Percentiles rank a stretch among this genome's conserved stretches.
Evolutionary conservation across 345 rosid species (phyloP).

Genomic region (Syzygium oleosum): DNA sequence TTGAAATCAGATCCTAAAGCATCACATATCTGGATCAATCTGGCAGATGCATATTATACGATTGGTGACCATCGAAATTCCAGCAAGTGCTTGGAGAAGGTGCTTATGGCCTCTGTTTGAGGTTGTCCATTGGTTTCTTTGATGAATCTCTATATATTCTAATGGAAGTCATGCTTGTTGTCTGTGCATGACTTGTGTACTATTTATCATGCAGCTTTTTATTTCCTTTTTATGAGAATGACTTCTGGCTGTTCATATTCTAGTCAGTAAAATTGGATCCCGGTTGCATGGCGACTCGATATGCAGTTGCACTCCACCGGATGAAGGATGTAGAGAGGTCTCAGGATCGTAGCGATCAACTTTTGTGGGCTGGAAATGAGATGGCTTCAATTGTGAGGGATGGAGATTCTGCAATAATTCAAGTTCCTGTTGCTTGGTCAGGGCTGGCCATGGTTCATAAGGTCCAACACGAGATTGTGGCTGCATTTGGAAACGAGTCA

Average conservation of each 20-base stretch:
- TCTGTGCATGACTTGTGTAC: neutral
- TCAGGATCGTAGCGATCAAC: slow-evolving; percentile 85
- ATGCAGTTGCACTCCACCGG: slow-evolving; percentile 85
- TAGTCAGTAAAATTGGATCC: slow-evolving; percentile 95
- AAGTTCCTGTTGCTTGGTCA: slow-evolving; percentile 79
- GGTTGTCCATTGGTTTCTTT: slow-evolving; percentile 1
- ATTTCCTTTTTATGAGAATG: neutral
- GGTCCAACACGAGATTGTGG: slow-evolving; percentile 80
- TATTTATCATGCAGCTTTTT: neutral
- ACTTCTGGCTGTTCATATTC: neutral
- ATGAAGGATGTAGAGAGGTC: slow-evolving; percentile 91
- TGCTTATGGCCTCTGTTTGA: slow-evolving; percentile 47
- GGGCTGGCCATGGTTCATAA: slow-evolving; percentile 94
- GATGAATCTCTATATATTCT: slow-evolving; percentile 25
- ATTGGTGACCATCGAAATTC: slow-evolving; percentile 80
- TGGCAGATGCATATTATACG: slow-evolving; percentile 72
- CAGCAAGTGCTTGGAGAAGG: slow-evolving; percentile 99
- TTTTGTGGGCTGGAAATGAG: slow-evolving; percentile 91
- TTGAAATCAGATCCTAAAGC: slow-evolving; percentile 74
- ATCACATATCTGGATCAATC: slow-evolving; percentile 74
- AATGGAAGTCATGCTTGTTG: neutral
- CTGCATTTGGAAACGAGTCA: slow-evolving; percentile 61
- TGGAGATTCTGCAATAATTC: slow-evolving; percentile 74
- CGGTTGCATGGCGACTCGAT: slow-evolving; percentile 88
- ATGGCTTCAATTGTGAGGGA: slow-evolving; percentile 95